A percentile compares a stretch with the other conserved stretches of the same genome.
These are phyloP conservation scores for Eutrema heterophyllum DNA, from an alignment of 345 rosid species.

Conservation along the genomic window DNA sequence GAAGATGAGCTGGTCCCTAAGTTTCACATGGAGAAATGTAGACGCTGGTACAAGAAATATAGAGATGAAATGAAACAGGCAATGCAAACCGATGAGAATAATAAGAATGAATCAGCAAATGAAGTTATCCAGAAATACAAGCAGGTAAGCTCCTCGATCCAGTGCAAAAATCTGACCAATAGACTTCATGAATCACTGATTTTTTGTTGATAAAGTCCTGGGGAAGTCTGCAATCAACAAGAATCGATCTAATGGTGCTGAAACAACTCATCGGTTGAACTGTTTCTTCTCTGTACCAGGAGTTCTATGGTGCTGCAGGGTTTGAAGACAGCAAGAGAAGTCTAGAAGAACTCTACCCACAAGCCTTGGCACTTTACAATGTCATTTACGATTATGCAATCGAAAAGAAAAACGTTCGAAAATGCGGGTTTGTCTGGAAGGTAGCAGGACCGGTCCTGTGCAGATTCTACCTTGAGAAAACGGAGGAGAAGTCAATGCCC, in stretches of 20 bases:
- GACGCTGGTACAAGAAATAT: conserved; percentile 30
- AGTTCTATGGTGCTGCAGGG: conserved; percentile 46
- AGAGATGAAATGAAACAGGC: conserved; percentile 43
- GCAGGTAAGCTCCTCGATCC: conserved; percentile 40
- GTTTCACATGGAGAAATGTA: conserved; percentile 33
- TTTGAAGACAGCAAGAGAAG: conserved; percentile 39
- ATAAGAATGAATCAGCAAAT: conserved; percentile 14
- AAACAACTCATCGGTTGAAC: not conserved
- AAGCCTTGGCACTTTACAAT: conserved; percentile 56
- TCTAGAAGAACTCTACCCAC: conserved; percentile 35
- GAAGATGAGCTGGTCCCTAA: conserved; percentile 15
- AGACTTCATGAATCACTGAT: not conserved
- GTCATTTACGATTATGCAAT: conserved; percentile 40
- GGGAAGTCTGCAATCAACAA: not conserved
- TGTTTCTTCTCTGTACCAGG: conserved; percentile 27
- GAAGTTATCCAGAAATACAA: conserved; percentile 42
- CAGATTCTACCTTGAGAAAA: conserved; percentile 18
- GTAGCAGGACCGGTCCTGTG: conserved; percentile 64
- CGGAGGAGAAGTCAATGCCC: conserved; percentile 14
- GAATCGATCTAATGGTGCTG: not conserved
- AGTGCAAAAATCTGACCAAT: not conserved
- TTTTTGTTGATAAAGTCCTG: not conserved
- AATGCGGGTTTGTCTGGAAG: conserved; percentile 58
- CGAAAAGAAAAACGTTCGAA: not conserved
- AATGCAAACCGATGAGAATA: not conserved